Evolutionary conservation across 169 alveolate genomes (phyloP), one percentile per base, ranked within the genome.

Genomic region (Plasmodium berghei): DNA sequence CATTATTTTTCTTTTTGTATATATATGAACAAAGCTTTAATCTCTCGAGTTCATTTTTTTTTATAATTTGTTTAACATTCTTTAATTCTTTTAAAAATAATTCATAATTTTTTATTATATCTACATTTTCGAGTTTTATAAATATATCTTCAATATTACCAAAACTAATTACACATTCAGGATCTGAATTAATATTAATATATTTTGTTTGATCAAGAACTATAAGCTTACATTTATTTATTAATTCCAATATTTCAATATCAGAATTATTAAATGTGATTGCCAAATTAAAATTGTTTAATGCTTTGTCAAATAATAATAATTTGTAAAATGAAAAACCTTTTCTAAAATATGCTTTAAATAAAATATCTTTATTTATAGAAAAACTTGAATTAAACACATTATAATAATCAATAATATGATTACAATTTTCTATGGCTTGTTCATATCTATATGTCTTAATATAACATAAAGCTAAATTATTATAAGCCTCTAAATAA

Each of bases 391-490:
- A 54, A 20, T 26, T 20, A 63, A 75, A 75, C 0, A 63, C 24
- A 16, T 61, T 22, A 55, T 75, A 75, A 40, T 75, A 75, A 12
- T 80, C 34, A 40, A 80, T 67, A 26, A 80, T 56, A 8, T 61
- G 22, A n/a, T 80, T 26, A n/a, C 90, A 80, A 9, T 48, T 66
- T 8, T 54, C 9, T 26, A 80, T 67, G 24, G 90, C 80, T 9
- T 66, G 5, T 20, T 80, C 72, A 80, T 67, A 80, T 22, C 49
- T 49, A 67, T 55, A 52, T 24, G 72, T 80, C 66, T 80, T 80
- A 42, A 67, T 54, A 9, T 67, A 64, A 18, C 90, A 80, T 24
- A 80, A 42, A 22, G 90, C 85, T 48, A 80, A 9, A 61, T 80
- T 80, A 18, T 52, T 67, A 56, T 80, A 67, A 4, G 55, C 2